Percentiles rank a stretch among this genome's conserved stretches.
Evolutionary conservation across 1,139 yeast species (phyloP).

Genomic region (Scheffersomyces illinoinensis): DNA sequence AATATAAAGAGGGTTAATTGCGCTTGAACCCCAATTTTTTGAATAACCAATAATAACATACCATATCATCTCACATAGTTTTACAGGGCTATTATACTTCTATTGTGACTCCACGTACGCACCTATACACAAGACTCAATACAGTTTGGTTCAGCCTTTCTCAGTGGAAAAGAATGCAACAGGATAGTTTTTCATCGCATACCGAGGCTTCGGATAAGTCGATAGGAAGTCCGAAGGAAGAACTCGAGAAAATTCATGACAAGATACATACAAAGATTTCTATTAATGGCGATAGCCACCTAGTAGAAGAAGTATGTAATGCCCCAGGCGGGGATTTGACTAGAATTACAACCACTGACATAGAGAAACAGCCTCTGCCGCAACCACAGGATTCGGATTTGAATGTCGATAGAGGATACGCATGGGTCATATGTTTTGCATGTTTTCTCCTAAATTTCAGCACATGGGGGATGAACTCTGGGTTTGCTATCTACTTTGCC

Average conservation of each 20-base stretch:
- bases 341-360: not conserved
- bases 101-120: not conserved
- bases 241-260: not conserved
- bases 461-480: constrained; percentile 57
- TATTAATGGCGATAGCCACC: not conserved
- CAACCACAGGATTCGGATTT: constrained; percentile 2
- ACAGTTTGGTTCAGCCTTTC: not conserved
- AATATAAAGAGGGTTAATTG: not conserved
- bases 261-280: not conserved
- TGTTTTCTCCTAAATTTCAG: constrained; percentile 42
- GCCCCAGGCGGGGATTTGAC: not conserved
- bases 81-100: not conserved
- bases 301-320: not conserved
- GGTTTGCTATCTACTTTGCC: constrained; percentile 54
- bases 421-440: constrained; percentile 47
- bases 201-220: not conserved
- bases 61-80: not conserved
- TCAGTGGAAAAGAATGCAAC: not conserved
- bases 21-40: not conserved
- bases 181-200: not conserved
- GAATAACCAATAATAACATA: not conserved
- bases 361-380: constrained; percentile 2
- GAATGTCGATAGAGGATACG: constrained; percentile 46
- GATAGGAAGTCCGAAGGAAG: not conserved
- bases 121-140: not conserved